Evolutionary conservation across 371 early-diverging fungal genomes (phyloP), one percentile per base, ranked within the genome.

Genomic region (Apophysomyces ossiformis): DNA sequence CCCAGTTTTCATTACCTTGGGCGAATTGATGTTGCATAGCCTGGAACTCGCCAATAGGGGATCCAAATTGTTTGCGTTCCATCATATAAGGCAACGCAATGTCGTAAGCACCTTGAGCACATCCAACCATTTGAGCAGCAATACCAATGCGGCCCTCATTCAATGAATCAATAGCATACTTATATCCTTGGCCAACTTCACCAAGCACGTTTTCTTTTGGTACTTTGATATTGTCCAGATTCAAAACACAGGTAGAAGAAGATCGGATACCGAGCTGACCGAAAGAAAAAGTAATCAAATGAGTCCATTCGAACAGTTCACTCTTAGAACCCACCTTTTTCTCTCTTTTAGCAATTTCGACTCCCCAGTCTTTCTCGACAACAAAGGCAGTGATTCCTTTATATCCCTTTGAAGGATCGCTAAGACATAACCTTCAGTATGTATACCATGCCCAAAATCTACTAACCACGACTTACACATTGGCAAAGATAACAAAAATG

Each of bases 301-400:
- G 15, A 32, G 21, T 44, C 32, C 15, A 7, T 32, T 60, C 13
- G 38, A 37, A 35, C 15, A 16, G 4, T 32, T 7, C 18, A 50
- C 18, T 32, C 4, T 1, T 60, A 37, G 21, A 7, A 56, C 39
- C 13, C 61, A 88, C 89, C 85, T 98, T 97, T 62, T 83, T 85
- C 79, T 98, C 98, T 87, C 96, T 97, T 89, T 96, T 97, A 67
- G 90, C 92, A 64, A 98, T 84, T 74, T 90, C 72, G 54, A 98
- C 91, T 59, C 98, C 98, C 93, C 88, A 88, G n/a, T 88, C 90
- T 79, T 92, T 92, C 66, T 97, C 96, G 16, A 96, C 95, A 46
- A 96, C 89, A 70, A 98, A 98, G 81, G 95, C 95, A 37, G 97
- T 95, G 73, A 98, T 98, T 50, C 98, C 98, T 86, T 95, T 95